Evolutionary conservation across 345 rosid genomes (phyloP).

Genomic region (Cardiospermum halicacabum): DNA sequence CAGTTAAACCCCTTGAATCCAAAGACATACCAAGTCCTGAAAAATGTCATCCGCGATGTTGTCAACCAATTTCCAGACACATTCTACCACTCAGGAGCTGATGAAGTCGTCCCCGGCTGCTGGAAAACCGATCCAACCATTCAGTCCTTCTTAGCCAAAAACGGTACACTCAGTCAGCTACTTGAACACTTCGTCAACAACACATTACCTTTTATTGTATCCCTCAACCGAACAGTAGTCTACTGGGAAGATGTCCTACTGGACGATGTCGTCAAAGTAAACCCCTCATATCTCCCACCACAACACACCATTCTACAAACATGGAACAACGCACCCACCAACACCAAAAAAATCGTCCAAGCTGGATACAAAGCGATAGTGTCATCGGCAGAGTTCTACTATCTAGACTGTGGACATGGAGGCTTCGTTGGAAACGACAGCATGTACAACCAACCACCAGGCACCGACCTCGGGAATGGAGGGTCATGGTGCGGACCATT

Average conservation of each 20-base stretch:
- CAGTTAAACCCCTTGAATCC: slow-evolving; percentile 78
- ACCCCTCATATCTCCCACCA: slow-evolving; percentile 43
- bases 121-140: slow-evolving; percentile 72
- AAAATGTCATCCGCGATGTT: slow-evolving; percentile 51
- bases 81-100: slow-evolving; percentile 73
- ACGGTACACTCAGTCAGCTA: slow-evolving; percentile 63
- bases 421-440: slow-evolving; percentile 69
- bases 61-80: slow-evolving; percentile 56
- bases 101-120: slow-evolving; percentile 72
- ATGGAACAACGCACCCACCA: slow-evolving; percentile 68
- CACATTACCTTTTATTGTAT: slow-evolving; percentile 58
- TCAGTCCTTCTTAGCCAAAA: slow-evolving; percentile 48
- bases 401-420: slow-evolving; percentile 85
- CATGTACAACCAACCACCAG: slow-evolving; percentile 40
- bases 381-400: slow-evolving; percentile 79
- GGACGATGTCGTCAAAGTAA: slow-evolving; percentile 43
- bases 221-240: slow-evolving; percentile 64
- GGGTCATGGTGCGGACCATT: slow-evolving; percentile 90
- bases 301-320: slow-evolving; percentile 71
- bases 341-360: slow-evolving; percentile 57
- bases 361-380: slow-evolving; percentile 74
- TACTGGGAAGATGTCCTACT: slow-evolving; percentile 84
- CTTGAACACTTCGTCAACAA: slow-evolving; percentile 56
- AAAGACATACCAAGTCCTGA: slow-evolving; percentile 61
- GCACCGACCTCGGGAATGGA: slow-evolving; percentile 21